Evolutionary conservation across 345 rosid species (phyloP), one percentile per base, ranked within the genome.

Genomic region (Pseudoturritis turrita): DNA sequence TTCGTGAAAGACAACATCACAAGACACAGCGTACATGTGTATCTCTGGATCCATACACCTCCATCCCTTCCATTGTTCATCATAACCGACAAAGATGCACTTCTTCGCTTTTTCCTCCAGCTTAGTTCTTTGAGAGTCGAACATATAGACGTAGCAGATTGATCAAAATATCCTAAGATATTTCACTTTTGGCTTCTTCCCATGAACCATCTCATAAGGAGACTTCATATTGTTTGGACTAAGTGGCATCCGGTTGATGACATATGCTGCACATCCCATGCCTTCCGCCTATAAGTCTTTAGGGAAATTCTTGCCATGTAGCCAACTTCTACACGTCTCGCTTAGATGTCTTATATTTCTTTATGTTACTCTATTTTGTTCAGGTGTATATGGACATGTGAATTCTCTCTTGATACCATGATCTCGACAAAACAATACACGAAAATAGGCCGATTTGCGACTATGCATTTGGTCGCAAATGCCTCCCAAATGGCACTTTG

Each of bases 31-130:
- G 37, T 23, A 37, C 11, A 11, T 63, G 7, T 75, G 55, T 14
- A 37, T 78, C 5, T 62, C 1, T 47, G n/a, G 54, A 67, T 81
- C 67, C 72, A 81, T 33, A 10, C 62, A 80, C 11, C 37, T 65
- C 57, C 33, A 78, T 0, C 67, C 36, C 33, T 75, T 81, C 56
- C 26, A 71, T 3, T 22, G 14, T n/a, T 37, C 17, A 11, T 81
- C 68, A 61, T 74, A 74, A 7, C 72, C 37, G 51, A 58, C 25
- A 45, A 65, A 77, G 4, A 73, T 35, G 31, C 77, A 74, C 5
- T 33, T 62, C 12, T 25, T 62, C 4, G 45, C 76, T 23, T 31
- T 75, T 25, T 18, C 26, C 21, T 65, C 54, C 15, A 65, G 7
- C 14, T 51, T 62, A 1, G 35, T 62, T n/a, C 28, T 35, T 37